A percentile compares a stretch with the other conserved stretches of the same genome.
Evolutionary conservation across 129 eudicot species (phyloP).

Genomic region (Logfia minima): DNA sequence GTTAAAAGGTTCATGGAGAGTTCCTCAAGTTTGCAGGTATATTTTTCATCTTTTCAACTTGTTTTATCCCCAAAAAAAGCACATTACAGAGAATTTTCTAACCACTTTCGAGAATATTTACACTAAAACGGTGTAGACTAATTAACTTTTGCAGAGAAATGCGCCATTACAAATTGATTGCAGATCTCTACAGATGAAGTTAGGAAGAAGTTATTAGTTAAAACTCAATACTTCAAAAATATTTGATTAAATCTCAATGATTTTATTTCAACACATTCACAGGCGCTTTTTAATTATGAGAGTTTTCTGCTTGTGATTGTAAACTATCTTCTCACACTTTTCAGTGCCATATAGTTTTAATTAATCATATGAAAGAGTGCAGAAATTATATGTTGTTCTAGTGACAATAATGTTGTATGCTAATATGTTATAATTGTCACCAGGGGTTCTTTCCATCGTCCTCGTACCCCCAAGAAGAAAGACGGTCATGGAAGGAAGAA

Average conservation of each 20-base stretch:
- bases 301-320: not conserved
- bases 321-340: not conserved
- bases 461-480: slow-evolving; percentile 27
- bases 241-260: not conserved
- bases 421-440: not conserved
- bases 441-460: slow-evolving; percentile 40
- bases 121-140: not conserved
- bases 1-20: slow-evolving; percentile 35
- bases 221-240: too few relatives aligned
- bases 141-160: too few relatives aligned
- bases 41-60: not conserved
- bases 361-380: too few relatives aligned
- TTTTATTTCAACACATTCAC: not conserved
- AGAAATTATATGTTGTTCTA: not conserved
- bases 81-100: not conserved
- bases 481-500: slow-evolving; percentile 17
- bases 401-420: slow-evolving; percentile 4
- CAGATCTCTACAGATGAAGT: too few relatives aligned
- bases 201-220: too few relatives aligned
- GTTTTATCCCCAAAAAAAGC: not conserved
- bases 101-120: not conserved
- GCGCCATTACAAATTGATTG: too few relatives aligned
- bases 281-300: not conserved
- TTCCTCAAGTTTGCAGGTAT: slow-evolving; percentile 55
- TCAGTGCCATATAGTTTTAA: not conserved